Base-by-base conservation (phyloP, 2,329 filamentous ascomycete species). In the Pseudopyricularia javanii region DNA sequence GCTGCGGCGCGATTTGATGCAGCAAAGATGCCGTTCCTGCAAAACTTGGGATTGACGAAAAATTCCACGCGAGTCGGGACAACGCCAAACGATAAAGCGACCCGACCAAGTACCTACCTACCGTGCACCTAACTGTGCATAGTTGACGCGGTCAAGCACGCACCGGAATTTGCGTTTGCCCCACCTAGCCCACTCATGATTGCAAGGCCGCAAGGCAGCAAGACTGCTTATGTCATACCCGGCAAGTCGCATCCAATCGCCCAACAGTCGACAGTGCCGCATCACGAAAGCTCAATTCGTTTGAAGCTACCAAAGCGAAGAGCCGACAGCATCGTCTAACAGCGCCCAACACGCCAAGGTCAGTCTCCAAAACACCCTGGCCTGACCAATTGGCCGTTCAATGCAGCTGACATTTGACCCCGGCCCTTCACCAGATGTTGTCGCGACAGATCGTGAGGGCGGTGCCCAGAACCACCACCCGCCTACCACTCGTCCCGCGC, bases 371-470 rank as follows among this genome's bases (percentile, higher is more conserved):
- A 8, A 26, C 52, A 56, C 12, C 51, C 11, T 52, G 26, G n/a
- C 8, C 4, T 4, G 20, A 24, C 26, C 37, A 53, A 53, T 40
- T 57, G 28, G 32, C 3, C 22, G 2, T 34, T 45, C 7, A 33
- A 30, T 20, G 9, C 17, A 34, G 50, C 51, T 54, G 43, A 53
- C 49, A 9, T n/a, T 14, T n/a, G 5, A 24, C 3, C 7, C 20
- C 43, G 9, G 11, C 9, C 49, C 24, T 45, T 15, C 14, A 50
- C 14, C 62, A 83, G 79, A 83, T 84, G 80, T 73, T 83, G 66
- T 71, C 75, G 63, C 70, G 73, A 60, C 71, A 72, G 63, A 70
- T 67, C 54, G 64, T 70, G 57, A 66, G 74, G 52, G 66, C 71
- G 55, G 68, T 47, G 50, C 50, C 50, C 50, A 30, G 40, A 52